Percentiles rank a stretch among this genome's conserved stretches.
Evolutionary conservation across 768 basidiomycete species (phyloP).

Genomic region (Leccinum rimulosum): DNA sequence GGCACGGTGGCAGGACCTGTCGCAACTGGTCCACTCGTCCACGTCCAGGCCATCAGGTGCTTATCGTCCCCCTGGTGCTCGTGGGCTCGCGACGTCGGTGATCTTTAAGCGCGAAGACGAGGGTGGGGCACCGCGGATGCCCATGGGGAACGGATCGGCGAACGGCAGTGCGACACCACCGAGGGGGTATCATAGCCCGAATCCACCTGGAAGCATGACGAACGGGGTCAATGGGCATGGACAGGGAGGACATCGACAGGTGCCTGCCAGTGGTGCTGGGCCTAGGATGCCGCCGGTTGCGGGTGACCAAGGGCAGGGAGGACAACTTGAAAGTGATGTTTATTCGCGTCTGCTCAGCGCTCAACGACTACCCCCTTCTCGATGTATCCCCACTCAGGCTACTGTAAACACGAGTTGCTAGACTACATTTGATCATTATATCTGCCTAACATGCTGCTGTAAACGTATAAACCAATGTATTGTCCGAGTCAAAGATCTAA

Average conservation of each 20-base stretch:
- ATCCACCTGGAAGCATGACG: conserved; percentile 45
- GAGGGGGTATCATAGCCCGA: conserved; percentile 57
- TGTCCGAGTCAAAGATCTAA: too few relatives aligned
- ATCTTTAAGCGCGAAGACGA: conserved; percentile 94
- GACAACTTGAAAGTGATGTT: too few relatives aligned
- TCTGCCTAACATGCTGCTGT: too few relatives aligned
- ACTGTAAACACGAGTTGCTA: too few relatives aligned
- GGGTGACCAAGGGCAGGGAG: conserved; percentile 28
- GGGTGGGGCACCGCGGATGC: conserved; percentile 59
- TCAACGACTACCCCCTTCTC: too few relatives aligned
- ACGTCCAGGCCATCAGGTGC: too few relatives aligned
- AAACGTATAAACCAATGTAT: too few relatives aligned
- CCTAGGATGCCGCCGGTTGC: conserved; percentile 46
- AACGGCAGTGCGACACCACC: conserved; percentile 63
- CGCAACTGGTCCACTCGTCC: too few relatives aligned
- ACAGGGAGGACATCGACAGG: conserved; percentile 37
- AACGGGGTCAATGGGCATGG: conserved; percentile 34
- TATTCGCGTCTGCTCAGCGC: too few relatives aligned
- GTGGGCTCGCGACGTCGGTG: conserved; percentile 83
- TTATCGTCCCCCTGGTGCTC: conserved; percentile 90
- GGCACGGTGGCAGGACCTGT: too few relatives aligned
- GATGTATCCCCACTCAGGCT: too few relatives aligned
- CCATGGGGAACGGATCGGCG: conserved; percentile 34
- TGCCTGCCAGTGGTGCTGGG: conserved; percentile 65
- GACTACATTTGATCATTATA: too few relatives aligned